These are phyloP conservation scores for Suillus luteus DNA, from an alignment of 768 basidiomycete species.

Conservation along the genomic window DNA sequence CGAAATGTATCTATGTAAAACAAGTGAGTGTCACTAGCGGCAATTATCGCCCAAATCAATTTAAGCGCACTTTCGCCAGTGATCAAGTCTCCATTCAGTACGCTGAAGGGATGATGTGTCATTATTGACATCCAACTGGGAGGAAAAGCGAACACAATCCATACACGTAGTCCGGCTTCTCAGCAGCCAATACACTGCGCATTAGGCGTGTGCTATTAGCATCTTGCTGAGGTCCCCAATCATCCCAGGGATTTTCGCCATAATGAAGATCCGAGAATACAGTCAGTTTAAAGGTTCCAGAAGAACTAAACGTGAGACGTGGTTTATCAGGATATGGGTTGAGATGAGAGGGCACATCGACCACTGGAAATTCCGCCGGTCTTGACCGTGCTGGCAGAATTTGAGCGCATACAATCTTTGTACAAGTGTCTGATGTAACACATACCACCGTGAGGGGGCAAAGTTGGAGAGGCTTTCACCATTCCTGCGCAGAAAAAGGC, in stretches of 20 bases:
- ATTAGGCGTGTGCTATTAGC: constrained; percentile 61
- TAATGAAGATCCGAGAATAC: constrained; percentile 77
- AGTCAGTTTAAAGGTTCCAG: constrained; percentile 71
- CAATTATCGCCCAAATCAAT: neutral
- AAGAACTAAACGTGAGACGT: constrained; percentile 53
- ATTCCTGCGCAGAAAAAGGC: neutral
- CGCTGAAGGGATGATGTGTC: constrained; percentile 37
- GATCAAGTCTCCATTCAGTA: constrained; percentile 73
- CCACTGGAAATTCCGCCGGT: neutral
- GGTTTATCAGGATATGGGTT: constrained; percentile 50
- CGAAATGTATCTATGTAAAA: constrained; percentile 54
- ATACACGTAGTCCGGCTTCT: constrained; percentile 72
- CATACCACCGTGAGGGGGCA: neutral
- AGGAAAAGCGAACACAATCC: constrained; percentile 22
- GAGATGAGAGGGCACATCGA: constrained; percentile 14
- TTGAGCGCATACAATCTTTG: neutral
- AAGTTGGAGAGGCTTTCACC: neutral
- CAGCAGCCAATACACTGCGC: constrained; percentile 53
- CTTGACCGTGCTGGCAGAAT: neutral
- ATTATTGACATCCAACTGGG: neutral
- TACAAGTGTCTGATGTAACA: neutral
- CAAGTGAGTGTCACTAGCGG: neutral
- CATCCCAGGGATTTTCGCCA: constrained; percentile 74
- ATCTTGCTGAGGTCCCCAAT: constrained; percentile 70
- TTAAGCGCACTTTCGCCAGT: constrained; percentile 63